Evolutionary conservation across 2,329 filamentous ascomycete species (phyloP).

Genomic region (Phialophora expanda): DNA sequence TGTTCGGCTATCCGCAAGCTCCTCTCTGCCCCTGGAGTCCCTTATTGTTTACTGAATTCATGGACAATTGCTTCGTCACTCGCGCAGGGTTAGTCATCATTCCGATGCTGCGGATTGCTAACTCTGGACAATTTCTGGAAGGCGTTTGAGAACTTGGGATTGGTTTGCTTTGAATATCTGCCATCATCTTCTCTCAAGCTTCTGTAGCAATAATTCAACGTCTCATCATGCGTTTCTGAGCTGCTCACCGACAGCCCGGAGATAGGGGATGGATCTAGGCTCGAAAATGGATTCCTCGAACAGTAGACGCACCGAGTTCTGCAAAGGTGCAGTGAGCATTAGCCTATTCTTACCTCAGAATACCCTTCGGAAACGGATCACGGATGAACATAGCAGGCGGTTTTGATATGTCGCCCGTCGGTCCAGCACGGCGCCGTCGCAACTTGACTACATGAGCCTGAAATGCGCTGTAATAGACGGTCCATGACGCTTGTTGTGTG

Average conservation of each 20-base stretch:
- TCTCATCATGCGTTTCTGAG: neutral
- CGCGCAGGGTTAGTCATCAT: slow-evolving; percentile 31
- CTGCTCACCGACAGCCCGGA: slow-evolving; percentile 11
- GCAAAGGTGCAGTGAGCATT: slow-evolving; percentile 1
- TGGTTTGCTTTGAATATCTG: slow-evolving; percentile 14
- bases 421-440: neutral
- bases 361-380: neutral
- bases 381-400: neutral
- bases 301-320: slow-evolving; percentile 12
- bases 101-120: slow-evolving; percentile 19
- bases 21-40: slow-evolving; percentile 7
- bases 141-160: slow-evolving; percentile 13
- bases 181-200: slow-evolving; percentile 10
- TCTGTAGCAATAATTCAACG: neutral
- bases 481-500: neutral
- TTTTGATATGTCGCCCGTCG: neutral
- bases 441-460: neutral
- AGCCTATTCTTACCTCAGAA: slow-evolving; percentile 10
- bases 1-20: slow-evolving; percentile 24
- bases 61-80: slow-evolving; percentile 33
- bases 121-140: slow-evolving; percentile 22
- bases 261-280: neutral
- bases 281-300: slow-evolving; percentile 15
- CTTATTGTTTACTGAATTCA: slow-evolving; percentile 12
- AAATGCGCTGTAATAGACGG: neutral